Evolutionary conservation across 2,329 filamentous ascomycete species (phyloP), one percentile per base, ranked within the genome.

Genomic region (Ramichloridium luteum): DNA sequence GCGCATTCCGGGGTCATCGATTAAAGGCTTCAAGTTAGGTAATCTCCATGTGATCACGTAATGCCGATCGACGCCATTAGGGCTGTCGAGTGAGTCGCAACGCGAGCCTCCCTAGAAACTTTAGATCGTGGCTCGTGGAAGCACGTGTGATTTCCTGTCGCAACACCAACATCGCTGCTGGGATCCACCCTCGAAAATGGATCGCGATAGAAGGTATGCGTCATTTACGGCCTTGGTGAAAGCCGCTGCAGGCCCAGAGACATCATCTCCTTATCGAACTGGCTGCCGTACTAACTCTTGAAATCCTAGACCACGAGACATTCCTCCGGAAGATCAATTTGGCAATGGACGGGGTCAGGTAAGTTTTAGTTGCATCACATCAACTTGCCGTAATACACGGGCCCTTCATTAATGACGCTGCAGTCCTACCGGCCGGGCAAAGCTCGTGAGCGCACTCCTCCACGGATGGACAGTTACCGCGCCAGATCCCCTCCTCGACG

Each of bases 401-500:
- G 20, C 20, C n/a, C n/a, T n/a, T n/a, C n/a, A n/a, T n/a, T 23
- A n/a, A 23, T 23, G n/a, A 8, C 8, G 20, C 8, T 8, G 8
- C 20, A 58, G 32, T 54, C 51, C n/a, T 58, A 58, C 37, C 51
- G 55, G n/a, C 55, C 55, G 25, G 47, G 48, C 27, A 49, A 46
- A 25, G 44, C 39, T 17, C 48, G 50, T 31, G 48, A 49, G 34
- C 51, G 48, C 27, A 44, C 47, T 6, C 51, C 51, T 15, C 43
- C 47, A 15, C 43, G 44, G 25, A 31, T 38, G 8, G 54, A 55
- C 34, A 47, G 37, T 41, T 56, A 64, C 44, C 57, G 64, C 51
- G 61, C 20, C 20, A 8, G 8, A 23, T 70, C 69, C 16, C 70
- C 68, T 25, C 58, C 62, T 13, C 55, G 60, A 6, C 55, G 63